phyloP scores from a whole-genome alignment of 2,329 filamentous ascomycete species.

The Fusarium scirpi region DNA sequence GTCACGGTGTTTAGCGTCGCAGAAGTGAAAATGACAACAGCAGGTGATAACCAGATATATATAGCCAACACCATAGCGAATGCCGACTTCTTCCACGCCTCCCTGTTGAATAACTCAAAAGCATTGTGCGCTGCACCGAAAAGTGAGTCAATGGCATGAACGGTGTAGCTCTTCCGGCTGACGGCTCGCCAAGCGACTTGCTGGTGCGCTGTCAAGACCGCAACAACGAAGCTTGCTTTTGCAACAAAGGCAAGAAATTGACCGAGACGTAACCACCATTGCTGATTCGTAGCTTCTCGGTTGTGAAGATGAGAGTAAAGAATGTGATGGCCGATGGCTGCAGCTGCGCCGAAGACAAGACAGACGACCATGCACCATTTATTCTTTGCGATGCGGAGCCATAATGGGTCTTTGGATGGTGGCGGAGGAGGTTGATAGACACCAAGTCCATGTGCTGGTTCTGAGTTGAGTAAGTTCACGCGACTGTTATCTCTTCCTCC shows the following conservation, averaged over 20 bases:
- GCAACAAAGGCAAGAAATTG: slow-evolving; percentile 24
- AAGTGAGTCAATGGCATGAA: slow-evolving; percentile 35
- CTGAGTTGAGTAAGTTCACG: not conserved
- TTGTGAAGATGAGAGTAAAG: slow-evolving; percentile 21
- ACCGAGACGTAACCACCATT: slow-evolving; percentile 28
- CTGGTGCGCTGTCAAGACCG: slow-evolving; percentile 14
- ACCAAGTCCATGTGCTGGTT: not conserved
- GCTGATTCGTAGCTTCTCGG: slow-evolving; percentile 17
- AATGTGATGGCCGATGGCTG: slow-evolving; percentile 17
- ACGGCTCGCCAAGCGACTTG: slow-evolving; percentile 28
- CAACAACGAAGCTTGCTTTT: slow-evolving; percentile 22
- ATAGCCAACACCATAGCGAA: slow-evolving; percentile 36
- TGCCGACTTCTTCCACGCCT: slow-evolving; percentile 36
- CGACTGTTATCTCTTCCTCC: slow-evolving; percentile 1
- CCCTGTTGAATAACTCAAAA: slow-evolving; percentile 28
- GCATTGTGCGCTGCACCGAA: slow-evolving; percentile 33
- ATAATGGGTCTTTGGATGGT: not conserved
- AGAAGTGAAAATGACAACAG: slow-evolving; percentile 38
- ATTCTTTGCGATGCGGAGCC: not conserved
- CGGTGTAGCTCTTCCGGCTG: slow-evolving; percentile 5
- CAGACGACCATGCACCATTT: slow-evolving; percentile 26
- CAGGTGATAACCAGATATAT: slow-evolving; percentile 35
- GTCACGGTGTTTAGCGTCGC: slow-evolving; percentile 28
- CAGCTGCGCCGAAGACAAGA: slow-evolving; percentile 11
- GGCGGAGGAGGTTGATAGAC: not conserved